Conservation (phyloP, 495 filamentous ascomycete genomes). For the Bombardia bombarda region DNA sequence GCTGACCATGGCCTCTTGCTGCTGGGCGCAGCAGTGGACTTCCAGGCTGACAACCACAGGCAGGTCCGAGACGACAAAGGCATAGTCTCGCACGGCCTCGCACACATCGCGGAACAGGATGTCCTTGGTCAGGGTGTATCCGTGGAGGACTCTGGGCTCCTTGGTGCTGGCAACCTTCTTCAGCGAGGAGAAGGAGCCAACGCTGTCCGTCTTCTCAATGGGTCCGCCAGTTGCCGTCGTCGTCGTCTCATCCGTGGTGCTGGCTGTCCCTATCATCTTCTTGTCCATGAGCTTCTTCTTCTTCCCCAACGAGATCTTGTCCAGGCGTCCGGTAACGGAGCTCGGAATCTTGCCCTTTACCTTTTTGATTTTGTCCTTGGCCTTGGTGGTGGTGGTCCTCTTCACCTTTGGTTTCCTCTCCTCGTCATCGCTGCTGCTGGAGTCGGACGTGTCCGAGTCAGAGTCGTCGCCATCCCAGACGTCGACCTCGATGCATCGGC, state of each 20-base stretch:
- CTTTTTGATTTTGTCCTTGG: slow-evolving; percentile 14
- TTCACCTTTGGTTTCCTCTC: slow-evolving; percentile 1
- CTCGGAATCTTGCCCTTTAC: slow-evolving; percentile 29
- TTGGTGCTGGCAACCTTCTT: slow-evolving; percentile 8
- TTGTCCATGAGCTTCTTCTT: slow-evolving; percentile 23
- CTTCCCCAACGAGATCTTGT: slow-evolving; percentile 33
- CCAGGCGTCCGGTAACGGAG: slow-evolving; percentile 28
- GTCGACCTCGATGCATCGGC: slow-evolving; percentile 90
- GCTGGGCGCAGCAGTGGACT: slow-evolving; percentile 68
- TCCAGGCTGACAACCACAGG: slow-evolving; percentile 87
- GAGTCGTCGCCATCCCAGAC: slow-evolving; percentile 79
- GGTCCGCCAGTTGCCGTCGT: neutral
- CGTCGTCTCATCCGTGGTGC: neutral
- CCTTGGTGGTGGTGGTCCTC: slow-evolving; percentile 9
- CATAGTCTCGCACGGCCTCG: slow-evolving; percentile 65
- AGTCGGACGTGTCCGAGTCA: slow-evolving; percentile 22
- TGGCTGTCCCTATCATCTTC: slow-evolving; percentile 3
- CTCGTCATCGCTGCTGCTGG: slow-evolving; percentile 23
- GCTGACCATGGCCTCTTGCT: slow-evolving; percentile 82
- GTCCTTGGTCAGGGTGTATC: slow-evolving; percentile 83
- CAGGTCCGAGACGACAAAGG: slow-evolving; percentile 62
- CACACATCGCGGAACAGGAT: slow-evolving; percentile 81
- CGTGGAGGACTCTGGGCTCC: slow-evolving; percentile 80
- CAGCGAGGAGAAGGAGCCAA: slow-evolving; percentile 1
- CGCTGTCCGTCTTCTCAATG: neutral